A percentile compares a stretch with the other conserved stretches of the same genome.
Conservation (phyloP, 1,284 basidiomycete genomes). For the Pseudozyma sp. region DNA sequence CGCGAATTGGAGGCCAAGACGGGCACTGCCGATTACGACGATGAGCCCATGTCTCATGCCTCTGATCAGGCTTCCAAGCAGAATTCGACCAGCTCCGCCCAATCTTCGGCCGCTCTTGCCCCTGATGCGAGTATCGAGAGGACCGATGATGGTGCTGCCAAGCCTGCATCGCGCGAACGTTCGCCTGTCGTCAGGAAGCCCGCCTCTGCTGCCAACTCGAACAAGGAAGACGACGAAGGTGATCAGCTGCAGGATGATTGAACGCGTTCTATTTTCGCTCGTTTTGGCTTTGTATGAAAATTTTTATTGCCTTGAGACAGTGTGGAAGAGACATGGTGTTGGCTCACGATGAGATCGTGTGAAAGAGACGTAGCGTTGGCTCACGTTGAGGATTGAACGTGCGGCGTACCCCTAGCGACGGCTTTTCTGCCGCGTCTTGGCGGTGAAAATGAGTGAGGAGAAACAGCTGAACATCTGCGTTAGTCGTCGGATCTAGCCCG, state of each 20-base stretch:
- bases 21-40: slow-evolving; percentile 23
- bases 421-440: no score
- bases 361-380: no score
- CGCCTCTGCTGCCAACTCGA: slow-evolving; percentile 2
- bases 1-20: slow-evolving; percentile 48
- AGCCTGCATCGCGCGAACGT: slow-evolving; percentile 18
- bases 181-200: slow-evolving; percentile 15
- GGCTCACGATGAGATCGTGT: no score
- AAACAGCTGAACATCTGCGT: no score
- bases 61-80: slow-evolving; percentile 8
- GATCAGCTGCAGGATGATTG: slow-evolving; percentile 40
- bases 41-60: slow-evolving; percentile 9
- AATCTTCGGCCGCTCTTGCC: no score
- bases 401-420: no score
- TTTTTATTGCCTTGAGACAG: no score
- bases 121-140: slow-evolving; percentile 9
- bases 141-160: slow-evolving; percentile 5
- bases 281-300: no score
- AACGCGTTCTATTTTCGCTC: background rate
- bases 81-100: slow-evolving; percentile 1
- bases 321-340: no score
- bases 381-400: no score
- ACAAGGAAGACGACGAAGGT: slow-evolving; percentile 30
- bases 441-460: no score
- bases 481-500: no score